A percentile compares a stretch with the other conserved stretches of the same genome.
Conservation (phyloP, 2,329 filamentous ascomycete species). For the Parasarocladium wereldwijsianum region DNA sequence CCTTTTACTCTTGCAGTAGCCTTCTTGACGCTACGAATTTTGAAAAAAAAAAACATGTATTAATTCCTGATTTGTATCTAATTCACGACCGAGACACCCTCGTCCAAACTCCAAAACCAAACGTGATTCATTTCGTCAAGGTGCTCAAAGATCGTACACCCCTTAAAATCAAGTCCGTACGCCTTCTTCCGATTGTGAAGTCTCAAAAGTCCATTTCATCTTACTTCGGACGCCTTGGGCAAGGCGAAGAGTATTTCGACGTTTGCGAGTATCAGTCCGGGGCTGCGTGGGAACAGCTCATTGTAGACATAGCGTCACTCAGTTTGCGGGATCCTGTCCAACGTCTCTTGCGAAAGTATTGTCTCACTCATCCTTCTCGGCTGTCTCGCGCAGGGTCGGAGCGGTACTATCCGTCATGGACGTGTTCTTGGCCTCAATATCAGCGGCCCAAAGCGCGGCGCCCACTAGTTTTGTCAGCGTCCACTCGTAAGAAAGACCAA, state of each 20-base stretch:
- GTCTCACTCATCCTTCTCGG: slow-evolving; percentile 21
- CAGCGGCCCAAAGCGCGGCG: slow-evolving; percentile 86
- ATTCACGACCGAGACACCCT: no score
- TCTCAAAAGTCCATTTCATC: not conserved
- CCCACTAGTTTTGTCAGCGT: slow-evolving; percentile 41
- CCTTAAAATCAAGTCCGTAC: no score
- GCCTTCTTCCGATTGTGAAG: not conserved
- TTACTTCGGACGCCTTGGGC: not conserved
- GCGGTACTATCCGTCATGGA: slow-evolving; percentile 34
- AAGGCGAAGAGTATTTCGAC: not conserved
- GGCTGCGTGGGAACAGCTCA: not conserved
- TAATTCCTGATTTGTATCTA: no score
- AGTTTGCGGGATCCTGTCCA: not conserved
- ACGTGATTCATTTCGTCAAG: no score
- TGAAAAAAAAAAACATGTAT: no score
- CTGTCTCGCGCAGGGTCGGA: slow-evolving; percentile 32
- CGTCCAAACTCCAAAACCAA: no score
- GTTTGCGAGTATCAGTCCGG: not conserved
- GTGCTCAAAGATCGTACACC: no score
- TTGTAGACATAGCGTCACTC: not conserved
- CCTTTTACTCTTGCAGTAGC: no score
- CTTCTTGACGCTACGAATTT: no score
- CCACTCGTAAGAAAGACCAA: not conserved
- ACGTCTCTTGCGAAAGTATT: not conserved
- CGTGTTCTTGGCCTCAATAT: slow-evolving; percentile 49